Percentiles rank a stretch among this genome's conserved stretches.
phyloP scores from a whole-genome alignment of 2,329 filamentous ascomycete species.

The Alternaria novae-zelandiae region DNA sequence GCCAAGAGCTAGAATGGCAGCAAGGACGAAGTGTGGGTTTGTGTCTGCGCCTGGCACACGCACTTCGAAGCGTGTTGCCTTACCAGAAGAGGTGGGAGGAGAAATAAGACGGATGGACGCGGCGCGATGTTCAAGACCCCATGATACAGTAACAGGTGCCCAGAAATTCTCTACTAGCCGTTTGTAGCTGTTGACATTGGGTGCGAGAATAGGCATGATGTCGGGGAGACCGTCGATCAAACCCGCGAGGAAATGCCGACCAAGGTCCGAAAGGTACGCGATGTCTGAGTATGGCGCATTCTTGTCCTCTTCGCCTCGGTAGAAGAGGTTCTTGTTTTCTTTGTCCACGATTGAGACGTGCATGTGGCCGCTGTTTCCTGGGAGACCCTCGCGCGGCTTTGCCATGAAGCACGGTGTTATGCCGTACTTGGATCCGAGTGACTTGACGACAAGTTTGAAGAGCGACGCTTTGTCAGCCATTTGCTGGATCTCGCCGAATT shows the following conservation, averaged over 20 bases:
- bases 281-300: constrained; percentile 67
- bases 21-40: constrained; percentile 85
- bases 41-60: constrained; percentile 93
- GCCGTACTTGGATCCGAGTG: constrained; percentile 81
- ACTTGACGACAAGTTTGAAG: constrained; percentile 96
- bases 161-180: constrained; percentile 98
- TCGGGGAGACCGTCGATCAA: constrained; percentile 87
- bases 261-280: constrained; percentile 81
- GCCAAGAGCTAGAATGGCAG: constrained; percentile 84
- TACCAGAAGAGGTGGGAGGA: constrained; percentile 82
- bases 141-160: constrained; percentile 96
- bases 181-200: constrained; percentile 98
- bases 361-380: constrained; percentile 95
- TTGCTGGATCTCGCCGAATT: constrained; percentile 83
- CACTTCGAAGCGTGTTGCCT: constrained; percentile 90
- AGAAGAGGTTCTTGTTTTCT: constrained; percentile 83
- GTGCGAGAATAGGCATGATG: constrained; percentile 93
- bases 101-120: constrained; percentile 90
- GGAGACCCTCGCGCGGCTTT: constrained; percentile 87
- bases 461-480: constrained; percentile 93
- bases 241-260: constrained; percentile 91
- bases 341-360: constrained; percentile 87
- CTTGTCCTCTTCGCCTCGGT: constrained; percentile 73
- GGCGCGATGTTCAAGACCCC: constrained; percentile 94
- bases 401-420: constrained; percentile 99